phyloP scores from a whole-genome alignment of 305 asterid genomes.

The Fraxinus baroniana region DNA sequence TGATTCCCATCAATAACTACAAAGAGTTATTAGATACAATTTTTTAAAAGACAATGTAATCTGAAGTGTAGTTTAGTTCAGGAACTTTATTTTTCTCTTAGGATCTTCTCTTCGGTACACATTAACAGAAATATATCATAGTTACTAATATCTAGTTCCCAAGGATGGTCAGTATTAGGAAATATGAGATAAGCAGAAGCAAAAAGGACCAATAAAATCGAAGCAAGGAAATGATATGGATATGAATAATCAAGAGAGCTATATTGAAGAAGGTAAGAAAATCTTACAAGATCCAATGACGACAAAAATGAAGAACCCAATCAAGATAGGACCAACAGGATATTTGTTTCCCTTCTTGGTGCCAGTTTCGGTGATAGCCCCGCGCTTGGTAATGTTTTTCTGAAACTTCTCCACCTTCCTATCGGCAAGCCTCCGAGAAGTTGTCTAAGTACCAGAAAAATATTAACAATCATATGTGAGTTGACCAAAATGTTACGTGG shows the following conservation, averaged over 20 bases:
- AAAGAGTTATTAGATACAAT: not conserved
- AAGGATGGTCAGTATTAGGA: not conserved
- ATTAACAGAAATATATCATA: not conserved
- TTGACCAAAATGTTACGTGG: not conserved
- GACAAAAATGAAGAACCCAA: constrained; percentile 81
- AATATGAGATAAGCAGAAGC: not conserved
- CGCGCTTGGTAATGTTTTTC: constrained; percentile 80
- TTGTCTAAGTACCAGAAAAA: constrained; percentile 44
- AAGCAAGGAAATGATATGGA: not conserved
- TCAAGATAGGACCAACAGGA: constrained; percentile 82
- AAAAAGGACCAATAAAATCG: not conserved
- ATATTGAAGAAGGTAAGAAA: not conserved
- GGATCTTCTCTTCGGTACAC: not conserved
- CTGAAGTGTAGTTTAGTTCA: not conserved
- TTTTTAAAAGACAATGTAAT: not conserved
- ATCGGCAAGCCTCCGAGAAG: constrained; percentile 82
- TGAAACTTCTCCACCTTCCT: constrained; percentile 83
- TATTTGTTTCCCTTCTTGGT: constrained; percentile 73
- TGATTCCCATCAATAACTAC: not conserved
- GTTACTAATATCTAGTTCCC: not conserved
- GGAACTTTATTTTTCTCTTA: not conserved
- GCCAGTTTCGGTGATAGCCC: constrained; percentile 64
- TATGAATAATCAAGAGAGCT: not conserved
- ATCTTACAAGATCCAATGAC: constrained; percentile 90
- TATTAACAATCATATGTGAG: not conserved